Evolutionary conservation across 176 grass and related monocot species (phyloP), one percentile per base, ranked within the genome.

Genomic region (Avena eriantha): DNA sequence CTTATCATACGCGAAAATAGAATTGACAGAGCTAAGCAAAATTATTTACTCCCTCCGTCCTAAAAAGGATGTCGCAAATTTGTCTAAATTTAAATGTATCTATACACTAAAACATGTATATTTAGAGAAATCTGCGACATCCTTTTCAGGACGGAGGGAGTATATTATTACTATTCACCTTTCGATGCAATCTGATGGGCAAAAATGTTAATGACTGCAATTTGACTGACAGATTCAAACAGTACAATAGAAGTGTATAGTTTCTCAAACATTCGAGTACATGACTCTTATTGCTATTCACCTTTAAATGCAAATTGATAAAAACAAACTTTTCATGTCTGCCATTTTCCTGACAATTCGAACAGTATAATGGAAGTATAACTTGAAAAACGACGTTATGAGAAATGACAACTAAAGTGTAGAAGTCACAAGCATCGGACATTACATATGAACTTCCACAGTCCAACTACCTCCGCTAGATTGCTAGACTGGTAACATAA

Each of bases 331-430:
- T 16, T 10, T 31, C 73, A 78, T 78, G 46, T 31, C 18, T 82
- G 21, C 26, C 53, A 7, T 47, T 23, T 55, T 43, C 60, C 47
- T 33, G 64, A 5, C 18, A 34, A 68, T 55, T 31, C 51, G 45
- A 26, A 54, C 15, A 43, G 29, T 58, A 61, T 18, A 49, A 55
- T 41, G 45, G 48, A 88, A 70, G 22, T 75, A 76, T 49, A 71
- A 60, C 58, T 60, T 60, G 58, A 60, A 60, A 57, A 21, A 58
- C 8, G 8, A 59, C 22, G 19, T 59, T 80, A 15, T 26, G 14
- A 72, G 21, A 63, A 64, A 10, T 51, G n/a, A 0, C 61, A 51
- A 75, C 66, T 53, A 3, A 81, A 43, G 7, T 18, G 11, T 36
- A 36, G 11, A 82, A 66, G 47, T 15, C 16, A 10, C 71, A 0